Evolutionary conservation across 1,284 basidiomycete genomes (phyloP).

Genomic region (Hypsizygus ulmarius): DNA sequence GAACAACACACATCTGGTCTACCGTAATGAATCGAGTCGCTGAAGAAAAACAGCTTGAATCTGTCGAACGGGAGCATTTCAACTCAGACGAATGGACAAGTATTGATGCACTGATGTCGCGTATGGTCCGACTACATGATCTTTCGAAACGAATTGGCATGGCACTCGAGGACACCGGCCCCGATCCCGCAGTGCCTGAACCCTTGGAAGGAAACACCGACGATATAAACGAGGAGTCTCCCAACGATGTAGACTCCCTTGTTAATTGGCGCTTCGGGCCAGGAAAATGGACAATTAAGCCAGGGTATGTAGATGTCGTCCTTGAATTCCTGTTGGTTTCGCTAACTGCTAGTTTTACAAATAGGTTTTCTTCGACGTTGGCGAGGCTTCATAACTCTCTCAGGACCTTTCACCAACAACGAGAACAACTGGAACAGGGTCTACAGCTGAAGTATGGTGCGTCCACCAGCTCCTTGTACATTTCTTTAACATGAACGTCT

Average conservation of each 20-base stretch:
- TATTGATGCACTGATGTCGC: conserved; percentile 53
- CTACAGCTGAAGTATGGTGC: conserved; percentile 58
- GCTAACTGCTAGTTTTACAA: too few relatives aligned
- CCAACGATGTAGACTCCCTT: conserved; percentile 12
- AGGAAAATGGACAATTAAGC: conserved; percentile 64
- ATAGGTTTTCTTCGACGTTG: conserved; percentile 70
- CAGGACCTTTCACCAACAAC: conserved; percentile 41
- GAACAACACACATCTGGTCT: conserved; percentile 60
- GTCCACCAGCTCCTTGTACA: conserved; percentile 16
- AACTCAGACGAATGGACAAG: conserved; percentile 49
- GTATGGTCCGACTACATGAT: conserved; percentile 52
- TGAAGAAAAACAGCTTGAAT: conserved; percentile 56
- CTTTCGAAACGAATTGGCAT: conserved; percentile 60
- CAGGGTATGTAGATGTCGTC: conserved; percentile 49
- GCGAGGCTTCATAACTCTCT: conserved; percentile 51
- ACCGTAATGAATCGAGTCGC: conserved; percentile 47
- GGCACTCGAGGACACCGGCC: conserved; percentile 44
- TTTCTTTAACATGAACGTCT: conserved; percentile 9
- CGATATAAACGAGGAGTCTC: conserved; percentile 10
- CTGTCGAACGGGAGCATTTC: conserved; percentile 32
- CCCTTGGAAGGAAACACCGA: conserved; percentile 11
- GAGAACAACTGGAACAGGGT: conserved; percentile 51
- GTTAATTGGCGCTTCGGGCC: conserved; percentile 27
- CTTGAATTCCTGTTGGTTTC: background rate
- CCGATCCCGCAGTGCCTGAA: conserved; percentile 14